Conservation (phyloP, 805 yeast species). For the Lipomyces sp. region DNA sequence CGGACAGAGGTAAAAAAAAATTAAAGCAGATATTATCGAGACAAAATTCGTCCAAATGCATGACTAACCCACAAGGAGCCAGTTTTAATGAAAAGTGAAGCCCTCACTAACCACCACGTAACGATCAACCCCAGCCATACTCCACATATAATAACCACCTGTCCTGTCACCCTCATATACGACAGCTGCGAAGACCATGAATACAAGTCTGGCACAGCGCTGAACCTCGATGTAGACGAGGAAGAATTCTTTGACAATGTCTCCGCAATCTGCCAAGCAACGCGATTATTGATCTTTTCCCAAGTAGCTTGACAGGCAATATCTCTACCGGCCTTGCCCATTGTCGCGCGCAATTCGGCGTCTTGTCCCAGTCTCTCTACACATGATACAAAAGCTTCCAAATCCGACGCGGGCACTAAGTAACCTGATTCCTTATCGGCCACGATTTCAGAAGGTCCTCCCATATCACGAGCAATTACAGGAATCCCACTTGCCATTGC, state of each 20-base stretch:
- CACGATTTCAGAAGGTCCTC: conserved; percentile 7
- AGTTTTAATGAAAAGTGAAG: conserved; percentile 6
- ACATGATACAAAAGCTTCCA: not conserved
- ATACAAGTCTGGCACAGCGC: conserved; percentile 1
- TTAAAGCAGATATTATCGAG: not conserved
- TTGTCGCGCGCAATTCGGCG: not conserved
- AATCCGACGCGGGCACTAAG: conserved; percentile 4
- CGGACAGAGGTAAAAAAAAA: too few species aligned
- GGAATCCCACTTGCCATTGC: conserved; percentile 10
- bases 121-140: conserved; percentile 5
- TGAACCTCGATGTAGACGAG: not conserved
- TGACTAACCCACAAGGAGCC: conserved; percentile 4
- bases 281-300: conserved; percentile 7
- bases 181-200: not conserved
- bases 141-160: conserved; percentile 4
- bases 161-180: conserved; percentile 5
- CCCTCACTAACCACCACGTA: conserved; percentile 3
- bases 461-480: conserved; percentile 9
- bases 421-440: conserved; percentile 4
- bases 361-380: conserved; percentile 7
- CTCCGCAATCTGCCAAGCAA: conserved; percentile 7
- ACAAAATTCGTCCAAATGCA: conserved; percentile 2
- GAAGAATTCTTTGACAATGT: not conserved
- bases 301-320: conserved; percentile 9
- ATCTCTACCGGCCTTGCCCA: conserved; percentile 1